phyloP scores from a whole-genome alignment of 2,329 filamentous ascomycete genomes.

The Westerdykella sp. region DNA sequence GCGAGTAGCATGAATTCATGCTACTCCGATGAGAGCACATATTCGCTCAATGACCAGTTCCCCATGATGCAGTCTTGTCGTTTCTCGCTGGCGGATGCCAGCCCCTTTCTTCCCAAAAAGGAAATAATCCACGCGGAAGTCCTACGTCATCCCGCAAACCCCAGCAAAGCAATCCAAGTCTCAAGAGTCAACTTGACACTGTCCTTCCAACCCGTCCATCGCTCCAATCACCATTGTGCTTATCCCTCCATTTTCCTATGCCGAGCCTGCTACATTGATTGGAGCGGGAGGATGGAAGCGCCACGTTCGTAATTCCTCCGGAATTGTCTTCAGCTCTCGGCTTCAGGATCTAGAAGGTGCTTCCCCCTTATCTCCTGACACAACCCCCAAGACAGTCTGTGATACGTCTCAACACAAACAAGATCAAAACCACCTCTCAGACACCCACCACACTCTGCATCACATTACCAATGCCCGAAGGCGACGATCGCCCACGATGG shows the following conservation, averaged over 20 bases:
- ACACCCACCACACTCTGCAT: too few species aligned
- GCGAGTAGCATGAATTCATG: slow-evolving; percentile 31
- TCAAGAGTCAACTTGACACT: too few species aligned
- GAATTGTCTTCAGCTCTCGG: too few species aligned
- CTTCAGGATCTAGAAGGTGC: too few species aligned
- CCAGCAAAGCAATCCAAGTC: too few species aligned
- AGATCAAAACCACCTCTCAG: too few species aligned
- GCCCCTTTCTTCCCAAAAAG: too few species aligned
- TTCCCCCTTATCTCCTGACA: not conserved
- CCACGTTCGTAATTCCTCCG: too few species aligned
- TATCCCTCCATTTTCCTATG: not conserved
- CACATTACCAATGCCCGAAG: too few species aligned
- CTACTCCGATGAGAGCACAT: slow-evolving; percentile 13
- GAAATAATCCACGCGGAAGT: not conserved
- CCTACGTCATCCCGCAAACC: slow-evolving; percentile 1
- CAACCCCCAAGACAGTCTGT: not conserved
- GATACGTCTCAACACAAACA: too few species aligned
- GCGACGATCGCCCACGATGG: slow-evolving; percentile 45
- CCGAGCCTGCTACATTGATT: too few species aligned
- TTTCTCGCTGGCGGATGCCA: not conserved
- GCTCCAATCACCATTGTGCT: slow-evolving; percentile 1
- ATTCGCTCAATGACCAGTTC: slow-evolving; percentile 1
- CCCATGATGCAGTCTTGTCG: not conserved
- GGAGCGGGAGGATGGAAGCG: too few species aligned
- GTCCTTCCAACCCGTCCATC: not conserved